Evolutionary conservation across 441 rosid species (phyloP), one percentile per base, ranked within the genome.

Genomic region (Gossypium davidsonii): DNA sequence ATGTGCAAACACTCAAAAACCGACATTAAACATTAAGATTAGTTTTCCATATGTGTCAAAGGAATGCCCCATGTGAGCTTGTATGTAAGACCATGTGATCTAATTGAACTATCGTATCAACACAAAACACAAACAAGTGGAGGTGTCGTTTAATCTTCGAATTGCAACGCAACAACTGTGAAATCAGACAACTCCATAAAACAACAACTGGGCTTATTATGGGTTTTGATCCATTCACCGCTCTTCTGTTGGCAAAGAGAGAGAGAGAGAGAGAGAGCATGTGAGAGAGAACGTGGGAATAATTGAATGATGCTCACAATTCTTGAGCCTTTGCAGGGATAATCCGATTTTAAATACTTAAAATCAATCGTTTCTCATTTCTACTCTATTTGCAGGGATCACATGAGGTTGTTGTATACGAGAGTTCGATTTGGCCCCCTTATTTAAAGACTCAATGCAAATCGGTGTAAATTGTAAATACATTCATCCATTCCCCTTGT

Each of bases 271-370:
- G n/a, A 53, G 26, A 55, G 14, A 55, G 48, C 12, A 44, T 51
- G 70, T 14, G 70, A 15, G 66, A 67, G 49, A 76, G 83, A 86
- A 85, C 90, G 81, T 86, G 90, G 82, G 76, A 84, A 83, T 85
- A 71, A 86, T 85, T 88, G 86, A 85, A 79, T 31, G 44, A 64
- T 55, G 64, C 11, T 73, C 76, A 12, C 63, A 73, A 53, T 18
- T 53, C 26, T 7, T 21, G 70, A 61, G 61, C 20, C 49, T 46
- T 48, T 28, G 52, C 61, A 3, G 63, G 37, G 61, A 53, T 73
- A 39, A 65, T 55, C 46, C 74, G 26, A n/a, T 71, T 44, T 39
- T 58, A 72, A 25, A 26, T 46, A 7, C 25, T 8, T n/a, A 0
- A 58, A 48, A 31, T 26, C 2, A 61, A 51, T 73, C 20, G 58